Evolutionary conservation across 1,139 yeast genomes (phyloP).

Genomic region (Taphrina deformans): DNA sequence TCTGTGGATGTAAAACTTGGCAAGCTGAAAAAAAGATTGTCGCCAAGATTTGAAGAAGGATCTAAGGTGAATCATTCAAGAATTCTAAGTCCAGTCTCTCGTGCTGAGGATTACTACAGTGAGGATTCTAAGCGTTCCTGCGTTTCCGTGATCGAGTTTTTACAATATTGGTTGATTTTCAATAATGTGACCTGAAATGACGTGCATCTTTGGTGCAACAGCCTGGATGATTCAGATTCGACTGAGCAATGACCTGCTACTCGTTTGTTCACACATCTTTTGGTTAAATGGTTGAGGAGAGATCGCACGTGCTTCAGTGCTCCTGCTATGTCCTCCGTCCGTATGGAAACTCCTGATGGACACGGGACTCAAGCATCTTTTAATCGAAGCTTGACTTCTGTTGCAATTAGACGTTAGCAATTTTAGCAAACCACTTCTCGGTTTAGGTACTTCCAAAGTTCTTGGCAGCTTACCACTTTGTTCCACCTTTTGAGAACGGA

Average conservation of each 20-base stretch:
- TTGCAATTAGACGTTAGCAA: background rate
- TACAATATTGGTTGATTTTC: no score
- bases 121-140: no score
- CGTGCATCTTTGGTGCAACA: no score
- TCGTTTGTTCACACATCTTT: background rate
- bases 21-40: no score
- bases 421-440: background rate
- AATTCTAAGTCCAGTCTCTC: no score
- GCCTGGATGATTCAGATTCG: background rate
- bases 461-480: background rate
- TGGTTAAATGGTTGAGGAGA: background rate
- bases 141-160: no score
- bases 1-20: no score
- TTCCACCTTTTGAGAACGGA: background rate
- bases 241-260: background rate
- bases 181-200: no score
- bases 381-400: background rate
- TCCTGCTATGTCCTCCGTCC: background rate
- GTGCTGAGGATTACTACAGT: no score
- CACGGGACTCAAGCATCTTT: background rate
- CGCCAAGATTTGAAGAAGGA: no score
- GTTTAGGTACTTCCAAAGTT: background rate
- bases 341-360: background rate
- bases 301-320: background rate
- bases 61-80: no score